phyloP scores from a whole-genome alignment of 1,284 basidiomycete genomes.

The Moniliella sp. region DNA sequence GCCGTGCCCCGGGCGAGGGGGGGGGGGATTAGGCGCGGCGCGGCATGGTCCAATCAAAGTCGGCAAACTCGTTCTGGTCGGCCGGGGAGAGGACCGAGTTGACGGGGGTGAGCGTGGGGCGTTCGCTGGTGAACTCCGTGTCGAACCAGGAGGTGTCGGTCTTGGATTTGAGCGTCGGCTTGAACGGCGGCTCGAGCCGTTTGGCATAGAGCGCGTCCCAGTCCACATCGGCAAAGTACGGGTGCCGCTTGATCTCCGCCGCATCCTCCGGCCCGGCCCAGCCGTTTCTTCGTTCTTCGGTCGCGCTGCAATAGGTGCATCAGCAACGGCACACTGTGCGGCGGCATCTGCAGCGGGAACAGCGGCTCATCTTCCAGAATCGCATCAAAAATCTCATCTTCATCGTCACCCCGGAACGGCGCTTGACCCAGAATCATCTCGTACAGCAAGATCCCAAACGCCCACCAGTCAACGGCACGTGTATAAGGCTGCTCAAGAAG shows the following conservation, averaged over 20 bases:
- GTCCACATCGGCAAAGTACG: slow-evolving; percentile 92
- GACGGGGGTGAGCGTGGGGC: background rate
- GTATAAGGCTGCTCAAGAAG: slow-evolving; percentile 92
- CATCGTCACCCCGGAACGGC: slow-evolving; percentile 94
- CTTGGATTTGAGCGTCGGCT: slow-evolving; percentile 56
- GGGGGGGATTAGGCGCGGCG: background rate
- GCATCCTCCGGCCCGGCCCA: slow-evolving; percentile 91
- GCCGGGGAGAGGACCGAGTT: background rate
- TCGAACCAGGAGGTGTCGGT: slow-evolving; percentile 42
- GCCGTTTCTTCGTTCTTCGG: slow-evolving; percentile 61
- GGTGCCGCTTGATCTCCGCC: slow-evolving; percentile 86
- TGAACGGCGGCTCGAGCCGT: slow-evolving; percentile 86
- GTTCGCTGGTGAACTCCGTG: background rate
- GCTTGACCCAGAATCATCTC: slow-evolving; percentile 98
- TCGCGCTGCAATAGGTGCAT: slow-evolving; percentile 69
- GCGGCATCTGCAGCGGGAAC: slow-evolving; percentile 98
- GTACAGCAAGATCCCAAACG: slow-evolving; percentile 91
- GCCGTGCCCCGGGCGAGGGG: background rate
- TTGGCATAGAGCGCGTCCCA: slow-evolving; percentile 91
- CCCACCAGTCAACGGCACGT: slow-evolving; percentile 99
- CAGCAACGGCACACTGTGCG: slow-evolving; percentile 81
- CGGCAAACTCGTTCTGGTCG: background rate
- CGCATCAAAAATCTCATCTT: slow-evolving; percentile 98
- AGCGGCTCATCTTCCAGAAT: slow-evolving; percentile 93
- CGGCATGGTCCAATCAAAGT: background rate